Percentiles rank a stretch among this genome's conserved stretches.
Evolutionary conservation across 768 basidiomycete genomes (phyloP).

Genomic region (Tephrocybe sp.): DNA sequence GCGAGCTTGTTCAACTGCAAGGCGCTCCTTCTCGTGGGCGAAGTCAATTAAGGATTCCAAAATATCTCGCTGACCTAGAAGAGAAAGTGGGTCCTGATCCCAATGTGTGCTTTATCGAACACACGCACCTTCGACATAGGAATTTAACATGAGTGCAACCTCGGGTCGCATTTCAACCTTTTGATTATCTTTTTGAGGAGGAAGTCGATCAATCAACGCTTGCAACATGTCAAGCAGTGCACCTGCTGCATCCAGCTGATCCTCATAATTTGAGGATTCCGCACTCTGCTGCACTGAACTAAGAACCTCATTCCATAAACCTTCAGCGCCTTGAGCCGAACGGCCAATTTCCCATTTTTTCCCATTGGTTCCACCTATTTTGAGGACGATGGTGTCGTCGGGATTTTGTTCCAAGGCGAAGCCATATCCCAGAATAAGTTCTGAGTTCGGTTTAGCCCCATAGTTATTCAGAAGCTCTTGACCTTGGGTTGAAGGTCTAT

Average conservation of each 20-base stretch:
- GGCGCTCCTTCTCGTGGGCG: constrained; percentile 43
- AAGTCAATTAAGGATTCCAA: constrained; percentile 52
- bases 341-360: constrained; percentile 67
- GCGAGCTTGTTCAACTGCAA: constrained; percentile 47
- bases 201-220: constrained; percentile 48
- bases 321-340: constrained; percentile 49
- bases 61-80: constrained; percentile 60
- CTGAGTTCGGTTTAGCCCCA: constrained; percentile 87
- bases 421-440: constrained; percentile 90
- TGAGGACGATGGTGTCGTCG: constrained; percentile 84
- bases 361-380: constrained; percentile 57
- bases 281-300: constrained; percentile 26
- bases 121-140: constrained; percentile 64
- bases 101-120: not conserved
- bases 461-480: constrained; percentile 88
- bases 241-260: constrained; percentile 67
- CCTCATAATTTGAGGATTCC: constrained; percentile 46
- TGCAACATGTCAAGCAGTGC: constrained; percentile 68
- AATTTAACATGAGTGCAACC: constrained; percentile 61
- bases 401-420: constrained; percentile 80
- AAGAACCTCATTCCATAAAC: constrained; percentile 59
- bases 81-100: not conserved
- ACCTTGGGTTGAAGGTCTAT: constrained; percentile 37
- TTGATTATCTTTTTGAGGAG: constrained; percentile 26
- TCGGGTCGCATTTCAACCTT: constrained; percentile 43